Conservation (phyloP, 441 rosid species). For the Breynia disticha region DNA sequence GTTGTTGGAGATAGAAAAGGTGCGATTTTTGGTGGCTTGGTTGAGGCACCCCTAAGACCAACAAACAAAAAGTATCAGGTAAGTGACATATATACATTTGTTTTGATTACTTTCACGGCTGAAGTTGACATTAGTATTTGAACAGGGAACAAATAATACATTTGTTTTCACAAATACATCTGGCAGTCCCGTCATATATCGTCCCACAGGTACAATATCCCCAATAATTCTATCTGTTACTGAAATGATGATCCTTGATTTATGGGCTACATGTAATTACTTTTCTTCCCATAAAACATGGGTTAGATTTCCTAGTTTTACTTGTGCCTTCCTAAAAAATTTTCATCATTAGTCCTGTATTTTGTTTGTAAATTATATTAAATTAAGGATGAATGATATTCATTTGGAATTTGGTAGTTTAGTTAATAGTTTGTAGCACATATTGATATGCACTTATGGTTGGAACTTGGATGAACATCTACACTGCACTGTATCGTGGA, state of each 20-base stretch:
- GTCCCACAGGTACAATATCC: constrained; percentile 58
- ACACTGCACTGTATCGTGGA: not conserved
- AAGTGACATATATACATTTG: constrained; percentile 4
- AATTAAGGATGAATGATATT: no score
- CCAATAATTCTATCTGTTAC: not conserved
- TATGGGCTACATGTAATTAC: no score
- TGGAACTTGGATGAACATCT: not conserved
- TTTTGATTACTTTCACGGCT: constrained; percentile 4
- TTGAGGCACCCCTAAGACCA: constrained; percentile 82
- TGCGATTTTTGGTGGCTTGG: constrained; percentile 86
- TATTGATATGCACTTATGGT: not conserved
- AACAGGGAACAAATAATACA: constrained; percentile 78
- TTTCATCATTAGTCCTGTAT: no score
- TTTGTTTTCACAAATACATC: constrained; percentile 77
- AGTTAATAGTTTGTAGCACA: not conserved
- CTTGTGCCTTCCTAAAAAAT: no score
- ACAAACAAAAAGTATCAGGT: constrained; percentile 83
- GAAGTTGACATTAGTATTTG: constrained; percentile 17
- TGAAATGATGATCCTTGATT: not conserved
- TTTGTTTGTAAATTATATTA: no score
- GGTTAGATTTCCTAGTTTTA: not conserved
- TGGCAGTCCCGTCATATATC: constrained; percentile 58
- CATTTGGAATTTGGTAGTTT: not conserved
- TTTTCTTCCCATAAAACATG: not conserved
- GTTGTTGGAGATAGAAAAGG: constrained; percentile 89